phyloP scores from a whole-genome alignment of 2,329 filamentous ascomycete genomes.

The Penicillium glabrum region DNA sequence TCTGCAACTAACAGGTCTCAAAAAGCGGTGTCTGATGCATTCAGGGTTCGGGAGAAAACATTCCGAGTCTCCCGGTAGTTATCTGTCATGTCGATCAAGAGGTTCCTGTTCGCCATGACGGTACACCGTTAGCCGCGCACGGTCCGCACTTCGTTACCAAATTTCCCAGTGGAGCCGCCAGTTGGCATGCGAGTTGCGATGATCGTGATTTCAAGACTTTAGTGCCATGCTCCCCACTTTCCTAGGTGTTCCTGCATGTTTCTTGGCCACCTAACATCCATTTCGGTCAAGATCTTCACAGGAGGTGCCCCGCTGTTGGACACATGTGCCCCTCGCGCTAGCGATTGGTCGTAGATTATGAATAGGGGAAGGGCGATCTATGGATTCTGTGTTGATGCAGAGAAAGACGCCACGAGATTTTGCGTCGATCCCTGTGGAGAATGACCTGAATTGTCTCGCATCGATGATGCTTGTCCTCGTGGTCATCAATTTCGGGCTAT shows the following conservation, averaged over 20 bases:
- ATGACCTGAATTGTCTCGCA: neutral
- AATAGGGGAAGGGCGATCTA: neutral
- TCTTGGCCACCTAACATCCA: neutral
- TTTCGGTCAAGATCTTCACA: neutral
- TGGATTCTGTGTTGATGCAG: neutral
- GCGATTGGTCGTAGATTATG: neutral
- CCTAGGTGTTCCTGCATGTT: neutral
- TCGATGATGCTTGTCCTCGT: neutral
- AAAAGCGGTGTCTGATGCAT: too few species aligned
- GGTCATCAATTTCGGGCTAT: neutral
- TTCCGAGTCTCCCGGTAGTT: neutral
- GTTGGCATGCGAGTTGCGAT: neutral
- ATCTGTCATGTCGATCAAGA: neutral
- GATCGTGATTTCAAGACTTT: neutral
- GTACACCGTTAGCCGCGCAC: neutral
- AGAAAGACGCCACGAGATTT: neutral
- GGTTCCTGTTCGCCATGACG: neutral
- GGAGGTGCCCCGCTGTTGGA: neutral
- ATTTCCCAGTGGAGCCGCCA: neutral
- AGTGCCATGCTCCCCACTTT: neutral
- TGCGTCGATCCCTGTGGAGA: neutral
- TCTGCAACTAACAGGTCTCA: too few species aligned
- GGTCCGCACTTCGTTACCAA: neutral
- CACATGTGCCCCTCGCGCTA: neutral
- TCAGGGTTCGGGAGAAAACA: neutral